Base-by-base conservation (phyloP, 805 yeast genomes). In the Maudiozyma bulderi region DNA sequence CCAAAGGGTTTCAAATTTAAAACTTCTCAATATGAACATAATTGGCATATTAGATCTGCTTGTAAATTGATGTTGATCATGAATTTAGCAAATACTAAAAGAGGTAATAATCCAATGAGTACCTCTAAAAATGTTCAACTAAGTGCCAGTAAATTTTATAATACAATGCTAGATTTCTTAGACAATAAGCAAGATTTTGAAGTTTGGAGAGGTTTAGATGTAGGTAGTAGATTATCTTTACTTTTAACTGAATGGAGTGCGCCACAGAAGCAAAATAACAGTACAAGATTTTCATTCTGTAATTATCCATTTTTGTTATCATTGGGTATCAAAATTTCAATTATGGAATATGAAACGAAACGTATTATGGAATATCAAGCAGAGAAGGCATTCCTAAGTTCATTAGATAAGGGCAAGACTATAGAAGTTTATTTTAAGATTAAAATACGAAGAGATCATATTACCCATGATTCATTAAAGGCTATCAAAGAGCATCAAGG, bases 311-410 rank as follows among this genome's bases (percentile, higher is more conserved):
- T 86, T 60, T 68, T 88, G 46, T 68, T 91, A 28, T 81, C 95
- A 0, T 65, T 91, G 50, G 96, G 95, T 0, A 76, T 88, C 1
- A 91, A 91, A 63, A 84, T 89, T 2, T 73, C 83, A 0, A 80
- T 91, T 2, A 67, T 91, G 53, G 95, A 86, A 56, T 81, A 86
- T 61, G 96, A 88, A 60, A 88, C 91, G 0, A 76, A 80, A 52
- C 66, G 83, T 44, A 83, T 78, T 47, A 89, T 89, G 96, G 93
- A 85, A 57, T 69, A 84, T 47, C 82, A 84, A 57, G 95, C 95
- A 0, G 95, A 88, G 57, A 91, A 86, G 61, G 95, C 96, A 0
- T 89, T 89, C 57, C 75, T 89, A 40, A 78, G 76, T 47, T 82
- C 95, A 0, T 59, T 88, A 32, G 86, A 83, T 55, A 75, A 77